A percentile compares a stretch with the other conserved stretches of the same genome.
These are phyloP conservation scores for Rutidosis leptorrhynchoides DNA, from an alignment of 129 eudicot genomes.

Conservation along the genomic window DNA sequence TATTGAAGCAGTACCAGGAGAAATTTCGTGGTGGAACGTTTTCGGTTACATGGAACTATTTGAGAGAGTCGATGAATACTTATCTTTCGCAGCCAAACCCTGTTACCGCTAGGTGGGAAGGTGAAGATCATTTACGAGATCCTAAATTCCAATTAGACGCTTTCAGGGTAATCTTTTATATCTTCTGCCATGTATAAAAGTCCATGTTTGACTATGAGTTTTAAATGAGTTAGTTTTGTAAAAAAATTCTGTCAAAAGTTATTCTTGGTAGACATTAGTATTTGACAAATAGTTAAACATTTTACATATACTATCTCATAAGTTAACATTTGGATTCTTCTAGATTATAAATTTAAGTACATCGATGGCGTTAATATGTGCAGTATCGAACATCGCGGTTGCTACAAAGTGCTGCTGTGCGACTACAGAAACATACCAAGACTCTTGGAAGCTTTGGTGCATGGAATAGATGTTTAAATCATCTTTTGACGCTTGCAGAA, in stretches of 20 bases:
- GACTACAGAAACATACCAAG: slow-evolving; percentile 88
- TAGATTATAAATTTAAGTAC: background rate
- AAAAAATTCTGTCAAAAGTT: background rate
- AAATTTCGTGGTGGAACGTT: slow-evolving; percentile 86
- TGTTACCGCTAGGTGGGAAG: slow-evolving; percentile 90
- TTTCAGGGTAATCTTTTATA: slow-evolving; percentile 57
- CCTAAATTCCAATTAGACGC: slow-evolving; percentile 95
- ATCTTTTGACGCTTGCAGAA: slow-evolving; percentile 92
- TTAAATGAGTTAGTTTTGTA: background rate
- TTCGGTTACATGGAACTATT: slow-evolving; percentile 87
- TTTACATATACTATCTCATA: background rate
- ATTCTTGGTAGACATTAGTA: background rate
- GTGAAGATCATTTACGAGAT: slow-evolving; percentile 83
- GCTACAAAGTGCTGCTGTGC: slow-evolving; percentile 87
- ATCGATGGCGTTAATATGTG: slow-evolving; percentile 22
- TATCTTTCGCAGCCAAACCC: slow-evolving; percentile 97
- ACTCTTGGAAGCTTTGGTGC: slow-evolving; percentile 97
- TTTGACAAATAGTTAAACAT: background rate
- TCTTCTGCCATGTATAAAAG: background rate
- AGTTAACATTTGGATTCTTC: background rate
- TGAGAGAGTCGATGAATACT: slow-evolving; percentile 85
- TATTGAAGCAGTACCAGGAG: slow-evolving; percentile 84
- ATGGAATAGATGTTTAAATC: slow-evolving; percentile 97
- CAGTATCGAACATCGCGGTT: slow-evolving; percentile 96
- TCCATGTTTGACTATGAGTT: background rate